Evolutionary conservation across 176 grass and related monocot genomes (phyloP), one percentile per base, ranked within the genome.

Genomic region (Lolium perenne): DNA sequence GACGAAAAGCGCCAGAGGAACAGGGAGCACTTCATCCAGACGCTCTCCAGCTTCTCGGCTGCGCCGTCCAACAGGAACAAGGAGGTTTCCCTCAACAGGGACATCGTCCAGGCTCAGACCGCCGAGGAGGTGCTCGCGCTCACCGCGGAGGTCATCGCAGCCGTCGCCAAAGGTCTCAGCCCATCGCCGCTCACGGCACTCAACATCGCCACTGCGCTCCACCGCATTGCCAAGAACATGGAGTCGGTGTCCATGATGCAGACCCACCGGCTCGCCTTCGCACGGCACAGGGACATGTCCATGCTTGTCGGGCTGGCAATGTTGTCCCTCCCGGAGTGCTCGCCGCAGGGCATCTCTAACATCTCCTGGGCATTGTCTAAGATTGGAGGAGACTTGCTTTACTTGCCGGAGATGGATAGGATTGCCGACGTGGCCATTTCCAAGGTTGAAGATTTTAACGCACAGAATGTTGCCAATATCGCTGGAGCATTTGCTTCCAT

Each of bases 141-240:
- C 18, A 67, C 89, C 8, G 88, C 86, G 1, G 96, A 94, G 64
- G 85, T 87, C 40, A 78, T 98, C 38, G 46, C 17, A 0, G 88
- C 82, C 2, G 93, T 95, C 41, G 86, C 93, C 14, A 98, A 95
- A 82, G 93, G 93, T 4, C 90, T 98, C 80, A 95, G 88, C 61
- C 96, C 96, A 63, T 98, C 96, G 0, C 93, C 96, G 0, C 90
- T 98, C 17, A 94, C 88, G 4, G 93, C 96, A 8, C 86, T 95
- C 60, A 98, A 98, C 87, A 89, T 98, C 4, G 96, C 96, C 82
- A 95, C 96, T 5, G 93, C 93, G 35, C 89, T 98, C 54, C 96
- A 98, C 86, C 91, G 96, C 68, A 98, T 98, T n/a, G 96, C 91
- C 22, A 95, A 81, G 86, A 98, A 95, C 93, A 98, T 98, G 93